Evolutionary conservation across 169 alveolate species (phyloP).

Genomic region (Cryptosporidium xiaoi): DNA sequence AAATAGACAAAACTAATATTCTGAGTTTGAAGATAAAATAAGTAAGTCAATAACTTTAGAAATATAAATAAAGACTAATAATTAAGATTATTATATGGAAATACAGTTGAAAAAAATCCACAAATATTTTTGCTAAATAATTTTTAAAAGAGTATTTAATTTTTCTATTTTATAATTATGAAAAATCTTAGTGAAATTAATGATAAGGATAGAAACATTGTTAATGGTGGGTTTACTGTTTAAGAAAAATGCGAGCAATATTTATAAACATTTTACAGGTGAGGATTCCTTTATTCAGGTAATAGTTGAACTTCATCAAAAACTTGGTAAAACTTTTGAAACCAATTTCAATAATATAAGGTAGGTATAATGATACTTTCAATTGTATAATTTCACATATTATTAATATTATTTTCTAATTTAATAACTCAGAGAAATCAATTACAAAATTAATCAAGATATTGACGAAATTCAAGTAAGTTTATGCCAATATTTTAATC

Average conservation of each 20-base stretch:
- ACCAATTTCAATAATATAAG: constrained; percentile 47
- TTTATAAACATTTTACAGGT: constrained; percentile 2
- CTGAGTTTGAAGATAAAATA: too few species aligned
- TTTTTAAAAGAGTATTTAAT: too few species aligned
- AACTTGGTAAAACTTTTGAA: constrained; percentile 53
- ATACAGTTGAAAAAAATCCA: too few species aligned
- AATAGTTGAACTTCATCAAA: constrained; percentile 64
- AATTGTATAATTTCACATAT: background rate
- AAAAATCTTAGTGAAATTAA: constrained; percentile 38
- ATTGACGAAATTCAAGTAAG: constrained; percentile 64
- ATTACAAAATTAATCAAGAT: constrained; percentile 64
- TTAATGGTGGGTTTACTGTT: too few species aligned
- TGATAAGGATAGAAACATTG: constrained; percentile 7
- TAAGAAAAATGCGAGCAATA: too few species aligned
- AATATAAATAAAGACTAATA: too few species aligned
- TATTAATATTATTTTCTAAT: background rate
- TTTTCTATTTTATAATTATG: background rate
- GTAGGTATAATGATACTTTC: background rate
- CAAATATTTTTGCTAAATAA: too few species aligned
- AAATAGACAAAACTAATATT: too few species aligned
- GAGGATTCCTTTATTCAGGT: constrained; percentile 59
- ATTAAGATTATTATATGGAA: too few species aligned
- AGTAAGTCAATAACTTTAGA: too few species aligned
- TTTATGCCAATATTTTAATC: background rate
- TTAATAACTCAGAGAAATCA: constrained; percentile 45